Base-by-base conservation (phyloP, 495 filamentous ascomycete genomes). In the Penicillium cataractarum region DNA sequence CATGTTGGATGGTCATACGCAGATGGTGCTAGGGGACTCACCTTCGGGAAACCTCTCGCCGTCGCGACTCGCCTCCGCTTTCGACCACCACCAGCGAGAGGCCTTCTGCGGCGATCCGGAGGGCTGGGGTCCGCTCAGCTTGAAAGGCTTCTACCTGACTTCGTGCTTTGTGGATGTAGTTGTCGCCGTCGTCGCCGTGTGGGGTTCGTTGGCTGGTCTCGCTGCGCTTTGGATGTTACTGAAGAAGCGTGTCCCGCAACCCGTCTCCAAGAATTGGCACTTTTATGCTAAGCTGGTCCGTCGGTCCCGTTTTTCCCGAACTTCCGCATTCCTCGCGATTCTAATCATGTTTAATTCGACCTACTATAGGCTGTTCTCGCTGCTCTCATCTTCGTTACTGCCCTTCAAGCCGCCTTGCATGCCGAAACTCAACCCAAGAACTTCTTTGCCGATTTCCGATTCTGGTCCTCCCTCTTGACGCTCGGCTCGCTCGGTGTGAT, bases 91-190 rank as follows among this genome's bases (percentile, higher is more conserved):
- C 58, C 70, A 71, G 51, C 67, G 69, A 56, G 90, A 95, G 71
- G 86, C 89, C 32, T 83, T 97, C 76, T 97, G 93, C 76, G 85
- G 88, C 66, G 92, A 96, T 77, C 76, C 79, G 35, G 93, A 97
- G 76, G 96, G 96, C 71, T 99, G 95, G 95, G 96, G 96, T 12
- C 96, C 96, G 19, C 60, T 99, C 67, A 95, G 92, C 74, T 85
- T 86, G 21, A 81, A 84, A 58, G 80, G 93, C 64, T 96, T 90
- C 74, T 93, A 98, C 74, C 90, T 99, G 75, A 97, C 96, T 39
- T 93, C 96, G 59, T 99, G 96, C 77, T 98, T 97, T 73, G 83
- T 97, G 53, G 96, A 98, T 73, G 83, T 93, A 10, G 90, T 89
- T 80, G 84, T 98, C 58, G 86, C 88, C 31, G 70, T 82, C 6